Evolutionary conservation across 108 stramenopile species (phyloP).

Genomic region (Skeletonema tropicum): DNA sequence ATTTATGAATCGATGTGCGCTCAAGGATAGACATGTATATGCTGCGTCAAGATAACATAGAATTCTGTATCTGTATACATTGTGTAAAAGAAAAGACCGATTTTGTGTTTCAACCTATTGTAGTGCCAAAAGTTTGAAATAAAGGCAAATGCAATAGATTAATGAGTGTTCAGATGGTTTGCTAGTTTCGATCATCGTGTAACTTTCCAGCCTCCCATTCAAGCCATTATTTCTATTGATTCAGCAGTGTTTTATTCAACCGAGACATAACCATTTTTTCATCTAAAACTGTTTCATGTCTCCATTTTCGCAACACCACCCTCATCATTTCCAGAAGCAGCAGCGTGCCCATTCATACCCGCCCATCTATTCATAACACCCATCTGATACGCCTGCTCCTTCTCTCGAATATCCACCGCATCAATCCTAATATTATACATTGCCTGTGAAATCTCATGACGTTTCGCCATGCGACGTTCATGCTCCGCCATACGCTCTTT

Average conservation of each 20-base stretch:
- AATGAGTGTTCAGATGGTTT: background rate
- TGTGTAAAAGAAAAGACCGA: background rate
- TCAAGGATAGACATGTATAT: slow-evolving; percentile 28
- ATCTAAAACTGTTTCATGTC: background rate
- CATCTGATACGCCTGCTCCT: slow-evolving; percentile 71
- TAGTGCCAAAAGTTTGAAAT: too few species aligned
- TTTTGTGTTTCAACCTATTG: too few species aligned
- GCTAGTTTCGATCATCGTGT: background rate
- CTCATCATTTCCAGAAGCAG: background rate
- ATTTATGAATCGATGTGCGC: slow-evolving; percentile 57
- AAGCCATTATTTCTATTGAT: too few species aligned
- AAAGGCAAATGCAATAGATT: too few species aligned
- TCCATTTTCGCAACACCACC: slow-evolving; percentile 11
- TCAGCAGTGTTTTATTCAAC: too few species aligned
- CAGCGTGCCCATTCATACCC: slow-evolving; percentile 27
- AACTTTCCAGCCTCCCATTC: too few species aligned
- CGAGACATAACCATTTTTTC: background rate
- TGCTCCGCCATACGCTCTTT: slow-evolving; percentile 56
- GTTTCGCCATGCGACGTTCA: slow-evolving; percentile 70
- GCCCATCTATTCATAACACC: slow-evolving; percentile 65
- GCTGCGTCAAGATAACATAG: background rate
- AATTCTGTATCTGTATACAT: background rate
- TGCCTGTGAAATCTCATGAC: slow-evolving; percentile 48
- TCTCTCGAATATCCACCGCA: slow-evolving; percentile 47
- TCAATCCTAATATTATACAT: slow-evolving; percentile 52